A percentile compares a stretch with the other conserved stretches of the same genome.
Evolutionary conservation across 2,329 filamentous ascomycete species (phyloP).

Genomic region (Fusarium sp.): DNA sequence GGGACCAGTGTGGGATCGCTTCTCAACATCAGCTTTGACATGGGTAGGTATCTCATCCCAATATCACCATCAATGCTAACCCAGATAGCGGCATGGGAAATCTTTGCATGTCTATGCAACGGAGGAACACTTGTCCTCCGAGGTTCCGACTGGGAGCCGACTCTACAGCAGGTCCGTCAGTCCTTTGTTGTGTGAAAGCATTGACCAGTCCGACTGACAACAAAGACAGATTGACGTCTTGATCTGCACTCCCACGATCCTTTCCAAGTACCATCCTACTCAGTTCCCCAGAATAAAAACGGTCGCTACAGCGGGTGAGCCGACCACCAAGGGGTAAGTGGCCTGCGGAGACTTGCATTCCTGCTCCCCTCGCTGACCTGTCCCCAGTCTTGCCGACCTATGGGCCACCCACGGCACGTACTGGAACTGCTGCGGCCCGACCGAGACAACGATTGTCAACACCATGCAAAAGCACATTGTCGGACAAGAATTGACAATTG

Average conservation of each 20-base stretch:
- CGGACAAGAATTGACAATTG: conserved; percentile 63
- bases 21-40: conserved; percentile 70
- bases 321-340: conserved; percentile 58
- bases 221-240: conserved; percentile 61
- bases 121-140: conserved; percentile 67
- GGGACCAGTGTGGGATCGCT: conserved; percentile 67
- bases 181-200: background rate
- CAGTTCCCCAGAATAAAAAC: conserved; percentile 64
- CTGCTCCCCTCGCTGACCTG: conserved; percentile 16
- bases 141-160: conserved; percentile 61
- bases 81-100: conserved; percentile 67
- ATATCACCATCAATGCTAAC: conserved; percentile 19
- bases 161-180: conserved; percentile 57
- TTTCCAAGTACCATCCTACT: conserved; percentile 60
- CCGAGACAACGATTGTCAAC: conserved; percentile 71
- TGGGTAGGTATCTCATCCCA: conserved; percentile 59
- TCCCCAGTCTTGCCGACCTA: conserved; percentile 61
- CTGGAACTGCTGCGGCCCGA: conserved; percentile 70
- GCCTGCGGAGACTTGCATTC: background rate
- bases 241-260: conserved; percentile 67
- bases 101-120: conserved; percentile 68
- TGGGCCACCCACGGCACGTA: conserved; percentile 64
- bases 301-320: conserved; percentile 67
- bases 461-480: conserved; percentile 64
- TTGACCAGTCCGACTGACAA: conserved; percentile 6